Percentiles rank a stretch among this genome's conserved stretches.
Conservation (phyloP, 176 grass and related monocot genomes). For the Oryza punctata region DNA sequence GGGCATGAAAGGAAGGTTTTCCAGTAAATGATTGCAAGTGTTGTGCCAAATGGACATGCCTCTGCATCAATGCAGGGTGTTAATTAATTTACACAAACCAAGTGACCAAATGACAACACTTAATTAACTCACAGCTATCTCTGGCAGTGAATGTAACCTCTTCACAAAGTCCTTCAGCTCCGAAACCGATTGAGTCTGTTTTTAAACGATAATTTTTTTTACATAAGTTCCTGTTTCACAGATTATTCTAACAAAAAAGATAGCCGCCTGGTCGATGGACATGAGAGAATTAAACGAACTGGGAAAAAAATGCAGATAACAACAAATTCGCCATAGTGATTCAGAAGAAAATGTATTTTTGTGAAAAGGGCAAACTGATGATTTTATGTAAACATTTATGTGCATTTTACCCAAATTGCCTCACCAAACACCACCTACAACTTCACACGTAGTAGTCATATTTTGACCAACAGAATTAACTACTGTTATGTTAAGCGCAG, state of each 20-base stretch:
- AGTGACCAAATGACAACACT: constrained; percentile 15
- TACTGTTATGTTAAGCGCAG: background rate
- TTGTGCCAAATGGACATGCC: constrained; percentile 95
- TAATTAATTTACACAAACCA: constrained; percentile 40
- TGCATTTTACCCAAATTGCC: constrained; percentile 14
- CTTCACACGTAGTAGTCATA: background rate
- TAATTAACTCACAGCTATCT: constrained; percentile 78
- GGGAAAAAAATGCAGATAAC: constrained; percentile 13
- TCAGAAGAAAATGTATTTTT: constrained; percentile 6
- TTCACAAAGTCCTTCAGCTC: constrained; percentile 99
- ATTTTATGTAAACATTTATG: background rate
- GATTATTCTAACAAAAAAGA: background rate
- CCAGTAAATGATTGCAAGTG: constrained; percentile 97
- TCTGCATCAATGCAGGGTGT: constrained; percentile 46
- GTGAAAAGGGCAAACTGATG: background rate
- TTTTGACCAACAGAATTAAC: background rate
- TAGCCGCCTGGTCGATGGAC: background rate
- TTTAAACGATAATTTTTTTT: constrained; percentile 17
- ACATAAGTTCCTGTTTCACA: constrained; percentile 22
- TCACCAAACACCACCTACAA: constrained; percentile 7
- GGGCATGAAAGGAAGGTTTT: constrained; percentile 87
- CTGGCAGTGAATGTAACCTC: constrained; percentile 85
- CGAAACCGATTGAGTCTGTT: constrained; percentile 88
- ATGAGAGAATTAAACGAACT: background rate
- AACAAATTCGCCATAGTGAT: background rate